Conservation (phyloP, 495 filamentous ascomycete genomes). For the Massariosphaeria phaeospora region DNA sequence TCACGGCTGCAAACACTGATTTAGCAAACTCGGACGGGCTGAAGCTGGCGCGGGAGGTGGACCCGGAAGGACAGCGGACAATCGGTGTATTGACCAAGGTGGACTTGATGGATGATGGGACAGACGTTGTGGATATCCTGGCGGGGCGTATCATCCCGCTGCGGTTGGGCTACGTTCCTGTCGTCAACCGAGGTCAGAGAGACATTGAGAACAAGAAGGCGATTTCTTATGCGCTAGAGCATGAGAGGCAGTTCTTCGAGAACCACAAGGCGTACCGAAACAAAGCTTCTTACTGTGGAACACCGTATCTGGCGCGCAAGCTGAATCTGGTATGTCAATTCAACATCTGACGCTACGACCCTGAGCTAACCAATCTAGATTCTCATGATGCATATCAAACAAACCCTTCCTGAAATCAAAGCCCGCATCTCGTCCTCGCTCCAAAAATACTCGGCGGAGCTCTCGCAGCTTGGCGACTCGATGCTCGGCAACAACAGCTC, state of each 20-base stretch:
- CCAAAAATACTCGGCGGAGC: constrained; percentile 83
- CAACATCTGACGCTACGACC: background rate
- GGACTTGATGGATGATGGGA: constrained; percentile 98
- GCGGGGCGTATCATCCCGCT: constrained; percentile 96
- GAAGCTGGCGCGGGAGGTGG: constrained; percentile 94
- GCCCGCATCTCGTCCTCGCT: constrained; percentile 86
- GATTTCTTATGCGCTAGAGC: constrained; percentile 88
- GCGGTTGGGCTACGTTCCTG: constrained; percentile 92
- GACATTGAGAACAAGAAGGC: constrained; percentile 96
- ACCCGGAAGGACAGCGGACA: constrained; percentile 95
- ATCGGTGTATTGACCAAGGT: constrained; percentile 99
- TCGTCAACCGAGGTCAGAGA: constrained; percentile 97
- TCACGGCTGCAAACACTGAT: constrained; percentile 95
- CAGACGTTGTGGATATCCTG: constrained; percentile 98
- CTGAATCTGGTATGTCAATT: constrained; percentile 68
- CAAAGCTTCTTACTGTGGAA: constrained; percentile 97
- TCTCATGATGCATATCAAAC: constrained; percentile 99
- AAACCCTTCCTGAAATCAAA: constrained; percentile 98
- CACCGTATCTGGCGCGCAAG: constrained; percentile 92
- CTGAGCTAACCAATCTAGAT: constrained; percentile 52
- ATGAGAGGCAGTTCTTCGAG: constrained; percentile 96
- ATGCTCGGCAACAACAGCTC: constrained; percentile 94
- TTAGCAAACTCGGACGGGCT: constrained; percentile 97
- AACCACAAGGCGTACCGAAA: constrained; percentile 98
- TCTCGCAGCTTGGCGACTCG: constrained; percentile 80